Conservation (phyloP, 352 stramenopile genomes). For the Globisporangium paddicum region DNA sequence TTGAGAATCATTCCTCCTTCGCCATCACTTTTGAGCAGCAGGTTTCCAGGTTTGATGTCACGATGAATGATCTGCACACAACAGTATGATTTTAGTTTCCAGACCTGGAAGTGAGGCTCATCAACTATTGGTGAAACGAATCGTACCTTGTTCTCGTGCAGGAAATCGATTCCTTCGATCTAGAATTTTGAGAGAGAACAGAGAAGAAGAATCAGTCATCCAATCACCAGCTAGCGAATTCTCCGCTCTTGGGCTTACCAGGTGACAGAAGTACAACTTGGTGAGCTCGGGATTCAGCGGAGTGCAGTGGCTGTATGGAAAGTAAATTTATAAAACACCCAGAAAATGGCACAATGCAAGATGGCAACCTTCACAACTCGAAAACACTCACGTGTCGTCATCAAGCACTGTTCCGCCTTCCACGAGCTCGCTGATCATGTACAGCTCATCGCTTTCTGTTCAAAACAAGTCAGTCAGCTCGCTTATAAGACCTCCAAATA, state of each 20-base stretch:
- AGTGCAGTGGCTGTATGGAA: conserved; percentile 45
- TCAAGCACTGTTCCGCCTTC: conserved; percentile 68
- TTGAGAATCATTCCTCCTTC: conserved; percentile 68
- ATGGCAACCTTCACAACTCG: too few species aligned
- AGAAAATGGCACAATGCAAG: background rate
- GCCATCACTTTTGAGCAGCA: conserved; percentile 56
- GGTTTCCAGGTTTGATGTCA: conserved; percentile 78
- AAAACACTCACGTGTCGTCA: conserved; percentile 42
- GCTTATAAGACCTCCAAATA: background rate
- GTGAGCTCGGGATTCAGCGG: conserved; percentile 51
- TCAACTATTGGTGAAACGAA: background rate
- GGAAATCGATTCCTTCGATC: conserved; percentile 81
- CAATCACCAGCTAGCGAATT: too few species aligned
- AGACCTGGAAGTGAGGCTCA: background rate
- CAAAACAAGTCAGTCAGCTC: background rate
- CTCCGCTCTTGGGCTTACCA: conserved; percentile 28
- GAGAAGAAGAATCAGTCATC: background rate
- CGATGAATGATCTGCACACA: conserved; percentile 65
- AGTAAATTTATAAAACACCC: background rate
- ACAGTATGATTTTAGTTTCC: background rate
- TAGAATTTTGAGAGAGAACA: conserved; percentile 11
- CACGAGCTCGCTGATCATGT: conserved; percentile 82
- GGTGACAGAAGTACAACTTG: conserved; percentile 72
- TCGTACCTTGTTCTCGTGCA: conserved; percentile 74
- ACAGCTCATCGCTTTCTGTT: conserved; percentile 69